A percentile compares a stretch with the other conserved stretches of the same genome.
Evolutionary conservation across 2,329 filamentous ascomycete genomes (phyloP).

Genomic region (Orbilia quercus): DNA sequence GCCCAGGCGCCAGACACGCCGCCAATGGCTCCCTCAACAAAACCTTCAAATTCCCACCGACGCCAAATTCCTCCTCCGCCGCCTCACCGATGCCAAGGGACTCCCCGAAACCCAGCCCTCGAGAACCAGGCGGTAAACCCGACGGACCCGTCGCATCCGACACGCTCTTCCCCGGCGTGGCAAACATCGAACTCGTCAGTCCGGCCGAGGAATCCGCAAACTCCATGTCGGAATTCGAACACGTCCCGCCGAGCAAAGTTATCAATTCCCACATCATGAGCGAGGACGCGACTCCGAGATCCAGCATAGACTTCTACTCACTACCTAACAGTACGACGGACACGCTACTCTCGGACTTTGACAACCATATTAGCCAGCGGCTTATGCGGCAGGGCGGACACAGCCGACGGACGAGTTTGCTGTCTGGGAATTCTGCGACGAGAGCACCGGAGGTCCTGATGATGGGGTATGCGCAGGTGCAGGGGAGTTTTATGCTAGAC

Average conservation of each 20-base stretch:
- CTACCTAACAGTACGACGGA: slow-evolving; percentile 95
- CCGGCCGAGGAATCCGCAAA: slow-evolving; percentile 64
- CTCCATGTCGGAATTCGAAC: slow-evolving; percentile 60
- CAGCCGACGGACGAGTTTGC: slow-evolving; percentile 60
- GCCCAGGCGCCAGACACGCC: slow-evolving; percentile 32
- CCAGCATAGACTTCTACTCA: slow-evolving; percentile 94
- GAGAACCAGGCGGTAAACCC: slow-evolving; percentile 57
- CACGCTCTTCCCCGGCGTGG: slow-evolving; percentile 56
- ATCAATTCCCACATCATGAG: slow-evolving; percentile 73
- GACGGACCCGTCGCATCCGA: slow-evolving; percentile 58
- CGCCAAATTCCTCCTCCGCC: slow-evolving; percentile 59
- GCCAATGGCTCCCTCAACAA: slow-evolving; percentile 48
- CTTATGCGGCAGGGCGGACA: slow-evolving; percentile 67
- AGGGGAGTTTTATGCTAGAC: slow-evolving; percentile 90
- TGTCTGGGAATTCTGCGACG: slow-evolving; percentile 60
- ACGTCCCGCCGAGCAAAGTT: slow-evolving; percentile 57
- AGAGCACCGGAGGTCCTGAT: slow-evolving; percentile 81
- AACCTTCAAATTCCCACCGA: slow-evolving; percentile 71
- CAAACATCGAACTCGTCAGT: slow-evolving; percentile 61
- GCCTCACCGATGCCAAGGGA: slow-evolving; percentile 22
- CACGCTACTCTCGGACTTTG: slow-evolving; percentile 89
- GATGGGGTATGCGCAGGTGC: slow-evolving; percentile 97
- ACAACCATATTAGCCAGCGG: slow-evolving; percentile 66
- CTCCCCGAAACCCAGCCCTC: slow-evolving; percentile 58
- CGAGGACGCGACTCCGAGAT: slow-evolving; percentile 79